Percentiles rank a stretch among this genome's conserved stretches.
Evolutionary conservation across 148 eudicot genomes (phyloP).

Genomic region (Tetragonia tetragonoides): DNA sequence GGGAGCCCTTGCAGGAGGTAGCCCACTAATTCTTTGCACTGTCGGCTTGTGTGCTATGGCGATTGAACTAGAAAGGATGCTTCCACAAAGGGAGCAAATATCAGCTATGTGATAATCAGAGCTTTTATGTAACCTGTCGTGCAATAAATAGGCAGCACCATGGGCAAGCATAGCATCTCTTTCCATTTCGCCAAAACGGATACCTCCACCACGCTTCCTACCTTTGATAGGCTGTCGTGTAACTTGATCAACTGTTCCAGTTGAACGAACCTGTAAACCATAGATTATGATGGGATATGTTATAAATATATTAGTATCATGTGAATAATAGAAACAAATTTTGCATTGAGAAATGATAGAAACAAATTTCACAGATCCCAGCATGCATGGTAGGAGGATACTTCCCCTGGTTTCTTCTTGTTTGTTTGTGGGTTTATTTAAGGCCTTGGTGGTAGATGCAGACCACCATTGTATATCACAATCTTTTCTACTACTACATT

Average conservation of each 20-base stretch:
- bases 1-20: constrained; percentile 57
- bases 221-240: constrained; percentile 94
- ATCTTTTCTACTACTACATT: too few relatives aligned
- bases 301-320: background rate
- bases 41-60: constrained; percentile 45
- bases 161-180: constrained; percentile 93
- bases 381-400: background rate
- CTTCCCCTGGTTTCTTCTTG: too few relatives aligned
- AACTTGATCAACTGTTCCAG: constrained; percentile 73
- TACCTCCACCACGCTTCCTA: constrained; percentile 91
- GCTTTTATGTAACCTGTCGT: constrained; percentile 80
- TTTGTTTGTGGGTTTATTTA: background rate
- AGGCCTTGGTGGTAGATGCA: background rate
- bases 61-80: constrained; percentile 59
- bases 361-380: background rate
- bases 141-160: constrained; percentile 84
- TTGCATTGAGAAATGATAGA: background rate
- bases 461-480: too few relatives aligned
- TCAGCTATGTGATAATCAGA: constrained; percentile 93
- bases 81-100: constrained; percentile 90
- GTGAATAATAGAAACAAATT: too few relatives aligned
- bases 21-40: constrained; percentile 50
- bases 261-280: constrained; percentile 75
- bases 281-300: background rate
- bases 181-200: constrained; percentile 98